Evolutionary conservation across 257 asterid genomes (phyloP), one percentile per base, ranked within the genome.

Genomic region (Solanum piurae): DNA sequence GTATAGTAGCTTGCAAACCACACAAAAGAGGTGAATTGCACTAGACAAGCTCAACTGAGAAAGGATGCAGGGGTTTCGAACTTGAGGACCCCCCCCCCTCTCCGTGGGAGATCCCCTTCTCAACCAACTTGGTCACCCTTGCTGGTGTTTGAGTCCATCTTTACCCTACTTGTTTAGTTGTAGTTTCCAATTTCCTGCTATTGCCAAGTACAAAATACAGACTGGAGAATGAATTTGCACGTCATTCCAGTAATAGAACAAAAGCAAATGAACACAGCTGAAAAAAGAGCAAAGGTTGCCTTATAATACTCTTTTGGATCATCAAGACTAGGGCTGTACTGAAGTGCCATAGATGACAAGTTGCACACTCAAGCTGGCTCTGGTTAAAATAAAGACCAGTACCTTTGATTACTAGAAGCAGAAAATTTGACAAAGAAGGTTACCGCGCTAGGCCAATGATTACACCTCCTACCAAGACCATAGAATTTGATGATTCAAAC

Each of bases 401-500:
- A 74, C 21, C 0, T 75, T n/a, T 77, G 62, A 77, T 25, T 42
- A 38, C 38, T 27, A 25, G n/a, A 80, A 46, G 66, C 64, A 80
- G 37, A 44, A 42, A 44, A 46, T 14, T 44, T 79, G 66, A 79
- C 27, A 25, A 66, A 16, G 36, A 25, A 42, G 37, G 40, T 79
- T 25, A 44, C 16, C 38, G 6, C 29, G 68, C 40, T 46, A 46
- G 14, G 31, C 66, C 68, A 80, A 20, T 49, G 85, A 46, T 6
- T 42, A 8, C 62, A 77, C 84, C 36, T 21, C 83, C 55, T 38
- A 38, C 34, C 12, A 76, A 58, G 14, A 44, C 76, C 87, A 62
- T 14, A 38, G 38, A n/a, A 36, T 25, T 37, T 64, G 80, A 71
- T 66, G 82, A 49, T 23, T 88, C 89, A 92, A 37, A 11, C 87